Evolutionary conservation across 2,329 filamentous ascomycete species (phyloP).

Genomic region (Cladosporium phlei): DNA sequence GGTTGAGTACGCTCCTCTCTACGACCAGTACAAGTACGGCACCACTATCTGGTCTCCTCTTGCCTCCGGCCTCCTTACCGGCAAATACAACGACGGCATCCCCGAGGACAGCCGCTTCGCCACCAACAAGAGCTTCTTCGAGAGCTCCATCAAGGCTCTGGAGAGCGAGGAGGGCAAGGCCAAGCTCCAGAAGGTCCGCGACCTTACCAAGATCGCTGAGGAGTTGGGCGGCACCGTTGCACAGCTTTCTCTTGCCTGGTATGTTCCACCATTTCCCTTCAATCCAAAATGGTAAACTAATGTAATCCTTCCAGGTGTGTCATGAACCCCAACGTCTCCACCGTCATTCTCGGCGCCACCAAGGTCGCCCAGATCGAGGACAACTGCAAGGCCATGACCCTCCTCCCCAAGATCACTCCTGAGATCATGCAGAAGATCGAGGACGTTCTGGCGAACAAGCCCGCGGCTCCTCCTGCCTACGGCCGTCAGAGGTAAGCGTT

Average conservation of each 20-base stretch:
- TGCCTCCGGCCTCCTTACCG: slow-evolving; percentile 54
- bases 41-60: slow-evolving; percentile 55
- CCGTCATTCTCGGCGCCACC: slow-evolving; percentile 52
- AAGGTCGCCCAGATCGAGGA: slow-evolving; percentile 46
- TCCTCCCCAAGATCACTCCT: slow-evolving; percentile 36
- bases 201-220: slow-evolving; percentile 48
- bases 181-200: slow-evolving; percentile 56
- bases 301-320: slow-evolving; percentile 26
- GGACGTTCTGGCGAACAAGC: slow-evolving; percentile 39
- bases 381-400: slow-evolving; percentile 44
- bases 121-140: slow-evolving; percentile 55
- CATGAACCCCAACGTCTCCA: slow-evolving; percentile 55
- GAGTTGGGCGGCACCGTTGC: slow-evolving; percentile 44
- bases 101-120: slow-evolving; percentile 58
- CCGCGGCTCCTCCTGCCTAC: slow-evolving; percentile 28
- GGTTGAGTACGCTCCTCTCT: slow-evolving; percentile 56
- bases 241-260: slow-evolving; percentile 56
- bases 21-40: slow-evolving; percentile 53
- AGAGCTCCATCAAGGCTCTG: slow-evolving; percentile 50
- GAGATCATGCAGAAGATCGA: slow-evolving; percentile 43
- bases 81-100: slow-evolving; percentile 62
- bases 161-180: slow-evolving; percentile 47
- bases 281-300: background rate
- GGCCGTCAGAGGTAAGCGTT: slow-evolving; percentile 32
- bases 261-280: slow-evolving; percentile 19